Base-by-base conservation (phyloP, 495 filamentous ascomycete species). In the Penicillium paxilli region DNA sequence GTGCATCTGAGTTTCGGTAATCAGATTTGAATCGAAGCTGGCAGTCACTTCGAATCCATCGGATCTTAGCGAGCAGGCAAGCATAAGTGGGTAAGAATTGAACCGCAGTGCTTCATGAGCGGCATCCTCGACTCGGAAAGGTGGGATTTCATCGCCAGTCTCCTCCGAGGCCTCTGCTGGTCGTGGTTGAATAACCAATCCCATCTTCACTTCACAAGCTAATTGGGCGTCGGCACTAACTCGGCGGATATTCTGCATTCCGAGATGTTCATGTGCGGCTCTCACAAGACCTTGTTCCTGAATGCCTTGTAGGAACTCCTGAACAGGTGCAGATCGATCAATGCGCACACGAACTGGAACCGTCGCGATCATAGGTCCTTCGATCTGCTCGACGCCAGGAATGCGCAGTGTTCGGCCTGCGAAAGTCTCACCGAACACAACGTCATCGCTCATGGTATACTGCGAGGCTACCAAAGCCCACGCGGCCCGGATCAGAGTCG, bases 401-500 rank as follows among this genome's bases (percentile, higher is more conserved):
- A 79, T 37, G 3, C 66, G 63, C 16, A 65, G 53, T 47, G 73
- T 69, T 9, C 72, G 65, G 2, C 67, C 68, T 10, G 61, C 55
- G 3, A 83, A 64, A 3, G 76, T 85, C 58, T 77, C 77, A 4
- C 80, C 80, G 50, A 82, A 77, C 11, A 77, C 57, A 28, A 58
- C 65, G 51, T 85, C 82, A 21, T 69, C 64, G 1, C 64, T 70
- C 24, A 67, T 67, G 4, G 64, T 72, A 49, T 78, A 77, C 28
- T 62, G 64, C 1, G 75, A 71, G 0, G 74, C 62, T 0, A 80
- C 63, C 0, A 82, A 52, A 0, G 74, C 80, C 81, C 81, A 85
- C 5, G 78, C 79, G 11, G 71, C 78, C 4, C 81, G 75, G 16
- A 85, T 78, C 1, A 79, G 54, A 0, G 79, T 80, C 6, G 82